A percentile compares a stretch with the other conserved stretches of the same genome.
Conservation (phyloP, 768 basidiomycete genomes). For the Rickenella mellea region DNA sequence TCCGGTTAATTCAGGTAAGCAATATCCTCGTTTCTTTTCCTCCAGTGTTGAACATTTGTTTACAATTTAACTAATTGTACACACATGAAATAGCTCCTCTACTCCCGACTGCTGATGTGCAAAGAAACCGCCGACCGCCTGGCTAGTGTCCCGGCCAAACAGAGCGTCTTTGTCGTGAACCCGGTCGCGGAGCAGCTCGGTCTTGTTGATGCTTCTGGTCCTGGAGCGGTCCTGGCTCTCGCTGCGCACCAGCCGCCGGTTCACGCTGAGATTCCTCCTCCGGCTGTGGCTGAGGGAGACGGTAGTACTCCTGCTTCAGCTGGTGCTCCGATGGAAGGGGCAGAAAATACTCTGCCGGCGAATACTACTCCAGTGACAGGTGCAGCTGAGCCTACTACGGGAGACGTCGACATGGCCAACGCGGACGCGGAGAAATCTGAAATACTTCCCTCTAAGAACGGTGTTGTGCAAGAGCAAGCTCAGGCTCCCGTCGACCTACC, state of each 20-base stretch:
- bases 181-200: conserved; percentile 77
- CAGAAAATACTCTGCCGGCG: too few species aligned
- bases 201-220: conserved; percentile 75
- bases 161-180: conserved; percentile 62
- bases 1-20: conserved; percentile 81
- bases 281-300: conserved; percentile 50
- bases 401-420: conserved; percentile 6
- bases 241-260: conserved; percentile 59
- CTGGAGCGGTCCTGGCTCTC: conserved; percentile 53
- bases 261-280: too few species aligned
- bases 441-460: too few species aligned
- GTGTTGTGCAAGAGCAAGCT: too few species aligned
- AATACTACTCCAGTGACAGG: too few species aligned
- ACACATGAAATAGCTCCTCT: conserved; percentile 58
- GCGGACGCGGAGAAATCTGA: background rate
- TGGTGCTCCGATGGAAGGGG: too few species aligned
- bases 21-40: conserved; percentile 6
- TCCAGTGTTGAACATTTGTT: conserved; percentile 1
- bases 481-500: too few species aligned
- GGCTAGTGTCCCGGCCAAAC: conserved; percentile 43
- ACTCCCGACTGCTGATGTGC: conserved; percentile 78
- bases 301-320: too few species aligned
- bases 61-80: conserved; percentile 8
- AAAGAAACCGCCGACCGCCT: conserved; percentile 71
- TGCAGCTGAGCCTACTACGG: background rate